Evolutionary conservation across 352 stramenopile species (phyloP).

Genomic region (Phytophthora pistaciae): DNA sequence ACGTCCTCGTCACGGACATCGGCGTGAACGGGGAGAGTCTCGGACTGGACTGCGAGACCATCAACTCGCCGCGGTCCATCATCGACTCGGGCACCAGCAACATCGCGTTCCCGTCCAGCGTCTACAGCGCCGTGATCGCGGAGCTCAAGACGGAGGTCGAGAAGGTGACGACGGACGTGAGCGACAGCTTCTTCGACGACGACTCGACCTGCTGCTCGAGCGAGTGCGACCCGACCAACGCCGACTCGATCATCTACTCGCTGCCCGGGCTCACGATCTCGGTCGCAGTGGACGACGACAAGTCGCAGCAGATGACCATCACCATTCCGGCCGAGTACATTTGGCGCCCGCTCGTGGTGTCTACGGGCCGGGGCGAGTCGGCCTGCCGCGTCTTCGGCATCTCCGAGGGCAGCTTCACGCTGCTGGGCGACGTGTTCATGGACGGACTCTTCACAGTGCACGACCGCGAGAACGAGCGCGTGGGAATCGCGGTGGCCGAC

Average conservation of each 20-base stretch:
- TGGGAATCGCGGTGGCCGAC: slow-evolving; percentile 73
- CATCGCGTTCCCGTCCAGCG: slow-evolving; percentile 72
- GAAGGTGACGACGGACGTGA: slow-evolving; percentile 47
- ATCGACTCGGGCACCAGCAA: slow-evolving; percentile 87
- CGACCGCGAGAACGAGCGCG: slow-evolving; percentile 59
- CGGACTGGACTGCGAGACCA: slow-evolving; percentile 60
- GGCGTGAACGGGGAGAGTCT: slow-evolving; percentile 57
- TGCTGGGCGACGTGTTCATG: slow-evolving; percentile 89
- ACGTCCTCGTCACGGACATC: slow-evolving; percentile 81
- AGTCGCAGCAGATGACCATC: slow-evolving; percentile 72
- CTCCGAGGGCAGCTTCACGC: slow-evolving; percentile 76
- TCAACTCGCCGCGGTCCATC: slow-evolving; percentile 79
- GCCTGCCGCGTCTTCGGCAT: slow-evolving; percentile 84
- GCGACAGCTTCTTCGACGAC: slow-evolving; percentile 78
- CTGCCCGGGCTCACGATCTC: slow-evolving; percentile 71
- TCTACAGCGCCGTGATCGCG: slow-evolving; percentile 69
- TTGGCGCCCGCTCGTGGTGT: slow-evolving; percentile 81
- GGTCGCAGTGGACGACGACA: slow-evolving; percentile 57
- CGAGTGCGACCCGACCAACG: slow-evolving; percentile 76
- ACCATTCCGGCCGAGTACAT: slow-evolving; percentile 85
- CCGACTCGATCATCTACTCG: slow-evolving; percentile 63
- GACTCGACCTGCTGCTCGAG: slow-evolving; percentile 68
- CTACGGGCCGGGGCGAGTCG: slow-evolving; percentile 42
- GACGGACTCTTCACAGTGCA: slow-evolving; percentile 87
- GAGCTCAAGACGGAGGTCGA: slow-evolving; percentile 66